A percentile compares a stretch with the other conserved stretches of the same genome.
phyloP scores from a whole-genome alignment of 1,284 basidiomycete genomes.

The Leccinum subfulvum region DNA sequence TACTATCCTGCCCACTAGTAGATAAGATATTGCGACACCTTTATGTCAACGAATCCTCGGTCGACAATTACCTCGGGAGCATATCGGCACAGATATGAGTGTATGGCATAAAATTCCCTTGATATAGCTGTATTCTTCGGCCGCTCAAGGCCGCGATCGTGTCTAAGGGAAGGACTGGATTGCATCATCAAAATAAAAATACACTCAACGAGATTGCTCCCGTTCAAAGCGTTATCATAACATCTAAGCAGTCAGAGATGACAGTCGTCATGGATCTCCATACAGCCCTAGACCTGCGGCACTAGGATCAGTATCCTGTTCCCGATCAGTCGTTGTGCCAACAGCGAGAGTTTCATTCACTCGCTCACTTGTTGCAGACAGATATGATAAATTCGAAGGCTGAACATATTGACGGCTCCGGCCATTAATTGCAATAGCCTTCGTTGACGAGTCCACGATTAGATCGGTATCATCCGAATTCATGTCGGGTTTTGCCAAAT shows the following conservation, averaged over 20 bases:
- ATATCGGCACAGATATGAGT: not conserved
- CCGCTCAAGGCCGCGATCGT: not conserved
- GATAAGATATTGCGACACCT: not conserved
- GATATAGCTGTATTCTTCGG: not conserved
- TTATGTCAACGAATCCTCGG: not conserved
- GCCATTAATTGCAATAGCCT: slow-evolving; percentile 96
- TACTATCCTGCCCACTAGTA: not conserved
- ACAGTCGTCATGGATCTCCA: slow-evolving; percentile 90
- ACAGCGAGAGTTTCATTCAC: slow-evolving; percentile 65
- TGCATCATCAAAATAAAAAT: slow-evolving; percentile 43
- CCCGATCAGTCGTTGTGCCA: slow-evolving; percentile 87
- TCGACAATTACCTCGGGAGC: not conserved
- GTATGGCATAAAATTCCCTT: not conserved
- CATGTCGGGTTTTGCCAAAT: slow-evolving; percentile 94
- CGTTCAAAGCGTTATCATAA: slow-evolving; percentile 96
- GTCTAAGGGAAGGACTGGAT: not conserved
- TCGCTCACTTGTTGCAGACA: slow-evolving; percentile 75
- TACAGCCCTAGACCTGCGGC: slow-evolving; percentile 93
- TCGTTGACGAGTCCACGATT: slow-evolving; percentile 85
- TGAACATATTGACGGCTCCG: slow-evolving; percentile 52
- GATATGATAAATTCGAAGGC: slow-evolving; percentile 65
- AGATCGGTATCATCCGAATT: slow-evolving; percentile 75
- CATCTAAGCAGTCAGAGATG: slow-evolving; percentile 77
- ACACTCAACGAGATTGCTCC: slow-evolving; percentile 92
- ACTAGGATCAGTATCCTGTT: slow-evolving; percentile 89